Conservation (phyloP, 306 rosid species). For the Rubus parviflorus region DNA sequence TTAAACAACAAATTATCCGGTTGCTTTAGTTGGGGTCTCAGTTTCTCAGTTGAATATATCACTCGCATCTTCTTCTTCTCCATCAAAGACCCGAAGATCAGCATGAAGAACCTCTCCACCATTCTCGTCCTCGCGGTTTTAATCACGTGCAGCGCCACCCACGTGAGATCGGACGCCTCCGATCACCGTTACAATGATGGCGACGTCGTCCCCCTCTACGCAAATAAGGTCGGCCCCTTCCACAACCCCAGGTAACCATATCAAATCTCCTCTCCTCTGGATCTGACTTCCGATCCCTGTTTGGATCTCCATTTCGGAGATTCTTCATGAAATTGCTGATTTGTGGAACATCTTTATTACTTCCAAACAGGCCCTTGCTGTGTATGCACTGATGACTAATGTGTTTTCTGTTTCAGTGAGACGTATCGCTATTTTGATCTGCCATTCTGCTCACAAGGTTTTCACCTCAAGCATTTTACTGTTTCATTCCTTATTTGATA, state of each 20-base stretch:
- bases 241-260: conserved; percentile 69
- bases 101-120: conserved; percentile 34
- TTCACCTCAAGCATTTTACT: neutral
- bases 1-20: neutral
- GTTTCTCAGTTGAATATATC: neutral
- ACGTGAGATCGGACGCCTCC: conserved; percentile 65
- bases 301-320: neutral
- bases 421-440: conserved; percentile 81
- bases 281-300: conserved; percentile 21
- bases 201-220: conserved; percentile 67
- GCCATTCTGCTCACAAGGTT: conserved; percentile 70
- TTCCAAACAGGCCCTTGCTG: neutral
- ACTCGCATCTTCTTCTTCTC: neutral
- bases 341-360: neutral
- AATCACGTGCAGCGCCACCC: conserved; percentile 32
- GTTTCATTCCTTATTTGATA: neutral
- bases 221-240: conserved; percentile 84
- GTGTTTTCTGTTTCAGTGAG: conserved; percentile 53
- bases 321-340: neutral
- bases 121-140: conserved; percentile 40
- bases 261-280: neutral
- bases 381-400: neutral
- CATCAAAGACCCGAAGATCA: conserved; percentile 13
- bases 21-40: neutral
- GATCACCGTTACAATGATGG: conserved; percentile 65